phyloP scores from a whole-genome alignment of 306 rosid genomes.

The Herpetospermum pedunculosum region DNA sequence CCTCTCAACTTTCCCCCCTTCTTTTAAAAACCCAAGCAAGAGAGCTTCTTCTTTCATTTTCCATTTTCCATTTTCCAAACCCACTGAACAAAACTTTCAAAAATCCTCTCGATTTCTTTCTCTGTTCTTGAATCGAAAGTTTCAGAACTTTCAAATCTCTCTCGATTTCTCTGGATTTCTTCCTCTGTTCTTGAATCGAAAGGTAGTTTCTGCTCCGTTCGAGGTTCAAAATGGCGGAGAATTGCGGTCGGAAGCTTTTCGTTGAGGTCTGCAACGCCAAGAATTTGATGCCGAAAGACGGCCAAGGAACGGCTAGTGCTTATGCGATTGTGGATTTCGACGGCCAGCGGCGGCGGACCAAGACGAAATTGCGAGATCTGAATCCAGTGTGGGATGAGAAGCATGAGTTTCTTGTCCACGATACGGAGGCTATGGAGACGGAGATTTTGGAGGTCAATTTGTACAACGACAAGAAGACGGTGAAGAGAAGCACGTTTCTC shows the following conservation, averaged over 20 bases:
- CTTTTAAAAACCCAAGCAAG: too few species aligned
- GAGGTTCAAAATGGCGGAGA: constrained; percentile 36
- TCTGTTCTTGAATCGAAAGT: too few species aligned
- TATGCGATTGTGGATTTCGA: constrained; percentile 83
- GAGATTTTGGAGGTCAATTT: constrained; percentile 58
- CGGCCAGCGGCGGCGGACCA: constrained; percentile 70
- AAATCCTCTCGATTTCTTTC: too few species aligned
- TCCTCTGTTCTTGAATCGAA: neutral
- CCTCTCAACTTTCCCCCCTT: too few species aligned
- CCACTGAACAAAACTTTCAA: too few species aligned
- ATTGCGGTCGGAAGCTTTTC: constrained; percentile 38
- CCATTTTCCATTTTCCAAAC: too few species aligned
- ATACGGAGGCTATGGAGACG: constrained; percentile 36
- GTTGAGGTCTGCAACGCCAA: constrained; percentile 73
- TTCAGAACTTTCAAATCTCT: too few species aligned
- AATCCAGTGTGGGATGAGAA: constrained; percentile 89
- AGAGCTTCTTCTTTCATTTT: too few species aligned
- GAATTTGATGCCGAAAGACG: constrained; percentile 89
- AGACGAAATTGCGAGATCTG: constrained; percentile 62
- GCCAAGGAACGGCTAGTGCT: constrained; percentile 94
- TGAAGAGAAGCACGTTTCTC: constrained; percentile 60
- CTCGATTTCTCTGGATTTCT: neutral
- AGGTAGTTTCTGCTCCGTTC: neutral
- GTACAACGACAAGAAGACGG: constrained; percentile 63
- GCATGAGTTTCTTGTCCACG: constrained; percentile 54